Base-by-base conservation (phyloP, 345 rosid genomes). In the Punica granatum region DNA sequence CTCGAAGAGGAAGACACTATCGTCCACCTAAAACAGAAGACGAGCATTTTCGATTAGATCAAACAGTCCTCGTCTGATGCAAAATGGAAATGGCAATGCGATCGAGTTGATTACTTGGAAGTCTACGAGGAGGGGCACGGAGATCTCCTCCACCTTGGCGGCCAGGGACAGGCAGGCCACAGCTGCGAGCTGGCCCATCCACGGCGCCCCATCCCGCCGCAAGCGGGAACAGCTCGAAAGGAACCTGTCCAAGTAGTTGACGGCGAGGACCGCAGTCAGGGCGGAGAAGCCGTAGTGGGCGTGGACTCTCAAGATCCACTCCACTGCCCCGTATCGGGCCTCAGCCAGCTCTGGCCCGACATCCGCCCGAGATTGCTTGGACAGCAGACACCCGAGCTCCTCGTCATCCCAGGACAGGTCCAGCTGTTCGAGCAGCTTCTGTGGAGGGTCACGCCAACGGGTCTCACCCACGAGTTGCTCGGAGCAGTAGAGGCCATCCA, bases 111-210 rank as follows among this genome's bases (percentile, higher is more conserved):
- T 51, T 76, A 84, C 95, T 76, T 87, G 96, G 34, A 89, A 77
- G 71, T 87, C 92, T 61, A 81, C 65, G n/a, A 89, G 68, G 66
- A 82, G 89, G 13, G 92, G 92, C 46, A 85, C 96, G 43, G 73
- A 56, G 58, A 65, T 73, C 76, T 73, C 76, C 65, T 63, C 72
- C 37, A 73, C 72, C 63, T 73, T 73, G 66, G 96, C 90, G 10
- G 92, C 90, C 37, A 89, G 78, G 41, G 96, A 89, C 56, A 89
- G 81, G 65, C 90, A 87, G 67, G 90, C 87, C 48, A 87, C 89
- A 25, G 90, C 90, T n/a, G 79, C 74, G 7, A 89, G 81, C 59
- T 87, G 92, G 65, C 73, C 70, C 90, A 80, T 79, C 96, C 96
- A 87, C 21, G 89, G 92, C 74, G 85, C 83, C 62, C 84, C 80